Evolutionary conservation across 495 filamentous ascomycete species (phyloP).

Genomic region (Haplographium delicatum): DNA sequence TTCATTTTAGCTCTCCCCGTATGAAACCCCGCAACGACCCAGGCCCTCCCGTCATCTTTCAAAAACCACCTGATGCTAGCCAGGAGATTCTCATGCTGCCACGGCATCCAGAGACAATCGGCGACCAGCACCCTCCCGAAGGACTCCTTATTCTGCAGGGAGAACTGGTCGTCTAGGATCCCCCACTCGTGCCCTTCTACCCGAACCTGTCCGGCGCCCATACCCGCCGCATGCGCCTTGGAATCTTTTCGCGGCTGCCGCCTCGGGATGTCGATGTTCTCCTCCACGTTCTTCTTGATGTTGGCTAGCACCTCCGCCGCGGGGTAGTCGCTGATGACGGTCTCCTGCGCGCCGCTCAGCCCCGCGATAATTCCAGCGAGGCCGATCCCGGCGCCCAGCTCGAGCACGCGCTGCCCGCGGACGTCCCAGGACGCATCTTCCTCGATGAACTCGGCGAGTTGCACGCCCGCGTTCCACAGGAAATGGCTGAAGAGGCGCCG

Average conservation of each 20-base stretch:
- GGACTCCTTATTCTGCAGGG: slow-evolving; percentile 37
- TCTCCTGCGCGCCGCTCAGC: slow-evolving; percentile 55
- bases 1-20: slow-evolving; percentile 70
- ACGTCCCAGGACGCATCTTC: slow-evolving; percentile 27
- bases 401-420: slow-evolving; percentile 35
- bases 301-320: slow-evolving; percentile 55
- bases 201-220: background rate
- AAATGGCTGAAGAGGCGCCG: slow-evolving; percentile 73
- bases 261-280: too few relatives aligned
- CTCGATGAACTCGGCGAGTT: slow-evolving; percentile 66
- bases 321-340: slow-evolving; percentile 77
- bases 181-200: slow-evolving; percentile 75
- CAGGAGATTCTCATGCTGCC: slow-evolving; percentile 67
- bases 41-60: slow-evolving; percentile 38
- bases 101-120: slow-evolving; percentile 84
- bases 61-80: slow-evolving; percentile 71
- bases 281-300: slow-evolving; percentile 56
- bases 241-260: slow-evolving; percentile 1
- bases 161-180: slow-evolving; percentile 43
- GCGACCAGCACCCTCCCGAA: slow-evolving; percentile 72
- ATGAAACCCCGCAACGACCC: slow-evolving; percentile 76
- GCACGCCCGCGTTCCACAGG: slow-evolving; percentile 78
- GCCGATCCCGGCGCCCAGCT: slow-evolving; percentile 64
- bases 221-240: too few relatives aligned
- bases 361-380: slow-evolving; percentile 64